Base-by-base conservation (phyloP, 164 flowering plant genomes). In the Nelumbo lutea region DNA sequence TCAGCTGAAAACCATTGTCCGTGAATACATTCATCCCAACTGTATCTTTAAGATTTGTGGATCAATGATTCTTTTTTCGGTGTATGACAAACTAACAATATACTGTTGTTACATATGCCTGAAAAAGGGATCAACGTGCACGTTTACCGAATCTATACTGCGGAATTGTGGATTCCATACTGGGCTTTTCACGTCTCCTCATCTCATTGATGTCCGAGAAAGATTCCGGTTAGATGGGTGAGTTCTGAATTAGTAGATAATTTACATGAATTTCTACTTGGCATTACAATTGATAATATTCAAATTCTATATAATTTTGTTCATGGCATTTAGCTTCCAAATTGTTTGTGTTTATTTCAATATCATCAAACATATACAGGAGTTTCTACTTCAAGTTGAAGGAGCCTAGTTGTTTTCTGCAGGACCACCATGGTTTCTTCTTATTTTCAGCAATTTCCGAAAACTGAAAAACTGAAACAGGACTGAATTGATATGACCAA, bases 131-230 rank as follows among this genome's bases (percentile, higher is more conserved):
- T 96, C 99, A n/a, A 96, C 99, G 42, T 96, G 98, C 76, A 82
- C 90, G 8, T 92, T 93, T 76, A 66, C 88, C 0, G 99, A 96
- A 75, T 89, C 97, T 47, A 96, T 96, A 70, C 74, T 96, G 47
- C 93, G 98, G 38, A 81, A 87, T 74, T 96, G 93, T 85, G 99
- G 99, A 15, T 90, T 96, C 74, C 91, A 52, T 65, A 96, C 99
- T 45, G 98, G 99, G 27, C 91, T 96, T 72, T 93, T 96, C 81
- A 96, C 98, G 8, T 90, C 98, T 76, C 99, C 99, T 70, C 99
- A 90, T 79, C 90, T 96, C 76, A 93, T 96, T 79, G 99, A 96
- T 77, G 79, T 96, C 48, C 83, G 98, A 57, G 99, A 96, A 81
- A 87, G 99, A 79, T 93, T 96, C 77, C 87, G 91, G 48, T 58